Evolutionary conservation across 768 basidiomycete genomes (phyloP), one percentile per base, ranked within the genome.

Genomic region (Tylopilus vinaceipallidus): DNA sequence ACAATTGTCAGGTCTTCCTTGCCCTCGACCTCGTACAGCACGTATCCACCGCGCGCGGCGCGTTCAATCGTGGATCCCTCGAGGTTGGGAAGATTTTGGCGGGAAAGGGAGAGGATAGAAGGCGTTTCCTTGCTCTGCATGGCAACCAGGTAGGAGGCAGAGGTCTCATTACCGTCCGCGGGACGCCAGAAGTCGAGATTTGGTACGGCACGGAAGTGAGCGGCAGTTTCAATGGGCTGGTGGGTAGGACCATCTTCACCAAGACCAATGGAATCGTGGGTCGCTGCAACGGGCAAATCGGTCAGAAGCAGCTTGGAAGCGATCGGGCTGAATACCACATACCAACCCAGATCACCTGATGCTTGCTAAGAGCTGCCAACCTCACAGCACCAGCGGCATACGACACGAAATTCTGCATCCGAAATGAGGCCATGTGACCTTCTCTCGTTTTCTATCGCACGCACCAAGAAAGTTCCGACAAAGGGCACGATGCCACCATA

Each of bases 121-220:
- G 94, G 93, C 2, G 91, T 95, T 60, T 75, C 70, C 54, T 71
- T 80, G 53, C 90, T 84, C 56, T 79, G 76, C 59, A 98, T 70
- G 39, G 93, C 88, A 49, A 86, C 81, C 52, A 81, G 68, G 76
- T 97, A 97, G 16, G 94, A 81, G 19, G 94, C 94, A 19, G 91
- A 93, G n/a, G 91, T 94, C 76, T 98, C 95, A 68, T 97, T 95
- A 29, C 95, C 94, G 66, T 97, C 93, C 23, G 93, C 91, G 6
- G 91, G 91, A 52, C 91, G 86, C 87, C 88, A 89, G 78, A 97
- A 91, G 54, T 89, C 88, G 44, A 91, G 73, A 75, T 98, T 95
- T 60, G 95, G 95, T 38, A 83, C 82, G 12, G 95, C 88, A 57
- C 95, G 89, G 68, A 97, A 76, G 69, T 86, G 88, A 37, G 81